phyloP scores from a whole-genome alignment of 73 alveolate genomes.

The Tetrahymena thermophila region DNA sequence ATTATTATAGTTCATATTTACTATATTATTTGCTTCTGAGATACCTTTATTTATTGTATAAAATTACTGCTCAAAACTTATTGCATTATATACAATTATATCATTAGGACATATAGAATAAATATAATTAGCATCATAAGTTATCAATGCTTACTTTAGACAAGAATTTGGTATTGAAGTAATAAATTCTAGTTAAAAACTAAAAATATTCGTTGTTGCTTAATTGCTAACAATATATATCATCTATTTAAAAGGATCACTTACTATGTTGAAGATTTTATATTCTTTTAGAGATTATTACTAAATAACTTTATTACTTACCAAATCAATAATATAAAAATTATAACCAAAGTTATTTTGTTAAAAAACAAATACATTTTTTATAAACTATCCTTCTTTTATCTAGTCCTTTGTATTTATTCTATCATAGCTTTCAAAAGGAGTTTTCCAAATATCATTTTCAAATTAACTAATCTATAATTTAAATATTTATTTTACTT shows the following conservation, averaged over 20 bases:
- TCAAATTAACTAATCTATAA: too few species aligned
- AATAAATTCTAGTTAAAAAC: too few species aligned
- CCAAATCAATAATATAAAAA: not conserved
- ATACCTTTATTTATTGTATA: not conserved
- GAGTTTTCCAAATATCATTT: not conserved
- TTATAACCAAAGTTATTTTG: not conserved
- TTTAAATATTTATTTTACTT: too few species aligned
- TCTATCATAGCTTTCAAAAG: not conserved
- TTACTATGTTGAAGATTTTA: too few species aligned
- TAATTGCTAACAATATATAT: not conserved
- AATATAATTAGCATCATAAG: not conserved
- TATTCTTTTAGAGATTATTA: not conserved
- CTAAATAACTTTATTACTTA: too few species aligned
- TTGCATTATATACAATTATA: too few species aligned
- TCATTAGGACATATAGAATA: not conserved
- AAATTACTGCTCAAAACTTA: not conserved
- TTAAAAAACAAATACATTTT: too few species aligned
- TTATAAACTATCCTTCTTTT: not conserved
- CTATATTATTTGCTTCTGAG: not conserved
- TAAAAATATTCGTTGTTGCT: not conserved
- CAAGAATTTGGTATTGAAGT: not conserved
- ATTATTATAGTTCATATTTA: not conserved
- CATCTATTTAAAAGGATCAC: not conserved
- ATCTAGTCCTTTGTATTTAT: not conserved
- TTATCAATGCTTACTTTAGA: not conserved